A percentile compares a stretch with the other conserved stretches of the same genome.
Evolutionary conservation across 1,284 basidiomycete species (phyloP).

Genomic region (Cutaneotrichosporon arboriforme): DNA sequence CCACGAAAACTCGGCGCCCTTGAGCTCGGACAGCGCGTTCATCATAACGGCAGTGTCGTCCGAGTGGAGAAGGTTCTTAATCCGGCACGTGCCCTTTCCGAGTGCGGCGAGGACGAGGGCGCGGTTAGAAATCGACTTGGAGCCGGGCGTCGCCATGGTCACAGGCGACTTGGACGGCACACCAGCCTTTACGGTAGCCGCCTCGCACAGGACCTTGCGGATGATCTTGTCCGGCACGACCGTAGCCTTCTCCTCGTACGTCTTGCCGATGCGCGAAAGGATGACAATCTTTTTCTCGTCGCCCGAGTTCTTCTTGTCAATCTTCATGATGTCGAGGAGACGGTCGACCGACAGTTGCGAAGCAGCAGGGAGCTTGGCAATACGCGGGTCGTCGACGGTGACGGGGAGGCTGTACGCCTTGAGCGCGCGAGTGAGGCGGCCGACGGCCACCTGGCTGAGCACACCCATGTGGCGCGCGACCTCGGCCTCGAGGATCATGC

Average conservation of each 20-base stretch:
- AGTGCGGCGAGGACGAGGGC: conserved; percentile 91
- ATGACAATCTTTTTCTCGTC: conserved; percentile 89
- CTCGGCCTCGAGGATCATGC: conserved; percentile 92
- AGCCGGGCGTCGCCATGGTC: conserved; percentile 86
- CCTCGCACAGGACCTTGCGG: conserved; percentile 69
- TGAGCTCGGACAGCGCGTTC: conserved; percentile 79
- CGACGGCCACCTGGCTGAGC: conserved; percentile 80
- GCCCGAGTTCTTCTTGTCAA: conserved; percentile 97
- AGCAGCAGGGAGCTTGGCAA: conserved; percentile 65
- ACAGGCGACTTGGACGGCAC: conserved; percentile 63
- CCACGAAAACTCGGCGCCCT: conserved; percentile 85
- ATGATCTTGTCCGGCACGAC: conserved; percentile 76
- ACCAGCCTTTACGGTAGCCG: conserved; percentile 66
- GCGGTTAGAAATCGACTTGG: conserved; percentile 95
- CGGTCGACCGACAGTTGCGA: conserved; percentile 70
- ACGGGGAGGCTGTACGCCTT: conserved; percentile 83
- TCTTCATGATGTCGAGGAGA: conserved; percentile 80
- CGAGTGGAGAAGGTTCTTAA: conserved; percentile 89
- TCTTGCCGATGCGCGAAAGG: conserved; percentile 82
- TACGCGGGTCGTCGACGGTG: conserved; percentile 67
- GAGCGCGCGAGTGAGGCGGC: conserved; percentile 73
- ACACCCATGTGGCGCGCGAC: conserved; percentile 79
- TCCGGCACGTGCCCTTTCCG: conserved; percentile 75
- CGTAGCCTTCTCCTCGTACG: conserved; percentile 86
- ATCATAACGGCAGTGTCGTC: conserved; percentile 99